Base-by-base conservation (phyloP, 177 flowering plant genomes). In the Vitis hybrid region DNA sequence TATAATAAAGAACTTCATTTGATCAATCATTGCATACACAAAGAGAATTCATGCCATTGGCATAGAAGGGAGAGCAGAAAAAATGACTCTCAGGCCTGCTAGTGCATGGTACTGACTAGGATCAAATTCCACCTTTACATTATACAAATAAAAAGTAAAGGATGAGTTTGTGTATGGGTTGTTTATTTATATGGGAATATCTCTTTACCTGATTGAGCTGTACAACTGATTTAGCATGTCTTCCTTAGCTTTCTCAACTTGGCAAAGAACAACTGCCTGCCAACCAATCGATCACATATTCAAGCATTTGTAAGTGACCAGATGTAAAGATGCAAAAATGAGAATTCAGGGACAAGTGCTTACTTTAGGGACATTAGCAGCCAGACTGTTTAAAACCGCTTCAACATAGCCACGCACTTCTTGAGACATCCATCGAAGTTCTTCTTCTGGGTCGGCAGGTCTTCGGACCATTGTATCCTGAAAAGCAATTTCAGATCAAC, bases 361-460 rank as follows among this genome's bases (percentile, higher is more conserved):
- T 74, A 90, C 99, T 76, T 96, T 96, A 57, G 99, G 99, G 49
- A 96, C 99, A 87, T 96, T 96, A 14, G 98, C 99, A 54, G 93
- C 94, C 66, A 96, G 93, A 79, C 98, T 96, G 81, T 92, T 94
- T 57, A 96, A 78, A 79, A 96, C 99, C 15, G 99, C 99, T 84
- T 96, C 98, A 49, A 94, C 99, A 85, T 96, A 96, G 70, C 98
- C 99, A 64, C 99, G 97, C 19, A 96, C 99, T 94, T 96, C 99
- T 77, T 96, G 99, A 79, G 99, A 81, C 97, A 96, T 96, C 99
- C 99, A 96, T 54, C 97, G 84, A 40, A 96, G 97, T 82, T 96
- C 99, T 82, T 96, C 99, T 78, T 96, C 99, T 17, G 99, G 99
- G 78, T 96, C 98, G 60, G 90, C 98, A 74, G 99, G 99, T 81